Evolutionary conservation across 129 eudicot species (phyloP), one percentile per base, ranked within the genome.

Genomic region (Silybum marianum): DNA sequence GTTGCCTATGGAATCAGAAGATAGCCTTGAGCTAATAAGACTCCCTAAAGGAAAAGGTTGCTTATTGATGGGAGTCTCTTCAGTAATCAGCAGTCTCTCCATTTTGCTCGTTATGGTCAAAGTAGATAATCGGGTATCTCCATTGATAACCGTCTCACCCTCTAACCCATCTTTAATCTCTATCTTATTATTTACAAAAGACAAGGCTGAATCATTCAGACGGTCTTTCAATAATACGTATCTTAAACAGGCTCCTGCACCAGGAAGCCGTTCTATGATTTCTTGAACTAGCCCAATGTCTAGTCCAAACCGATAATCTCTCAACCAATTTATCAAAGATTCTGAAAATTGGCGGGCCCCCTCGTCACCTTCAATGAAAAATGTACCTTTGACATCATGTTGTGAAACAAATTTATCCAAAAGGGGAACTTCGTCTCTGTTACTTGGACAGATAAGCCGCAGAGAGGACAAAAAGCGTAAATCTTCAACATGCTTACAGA

Each of bases 21-120:
- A 83, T 71, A 88, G 80, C 77, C 80, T 84, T 67, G 87, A 79
- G 75, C 82, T 74, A 24, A 91, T 76, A 65, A 79, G 75, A 51
- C 80, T 85, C 73, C 95, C 95, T 30, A 58, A 76, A 44, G 89
- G 89, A 48, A 81, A 79, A 69, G 71, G 40, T 78, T 66, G 72
- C 68, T 21, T 63, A 24, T 44, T 73, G 10, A 26, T 32, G 9
- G 73, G 38, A 76, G 65, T 78, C 76, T 88, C 82, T 32, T 54
- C 58, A 26, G 24, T 69, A 19, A 74, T 78, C 19, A 70, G 54
- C 48, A 32, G 66, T 70, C 23, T 75, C 24, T 76, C 72, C 32
- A 18, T 60, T 32, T 82, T 80, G 72, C 75, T 66, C 38, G 74
- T 38, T 62, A 46, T 36, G 63, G 67, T 40, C 74, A 44, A 51